Evolutionary conservation across 352 stramenopile genomes (phyloP).

Genomic region (Phytophthora syringae): DNA sequence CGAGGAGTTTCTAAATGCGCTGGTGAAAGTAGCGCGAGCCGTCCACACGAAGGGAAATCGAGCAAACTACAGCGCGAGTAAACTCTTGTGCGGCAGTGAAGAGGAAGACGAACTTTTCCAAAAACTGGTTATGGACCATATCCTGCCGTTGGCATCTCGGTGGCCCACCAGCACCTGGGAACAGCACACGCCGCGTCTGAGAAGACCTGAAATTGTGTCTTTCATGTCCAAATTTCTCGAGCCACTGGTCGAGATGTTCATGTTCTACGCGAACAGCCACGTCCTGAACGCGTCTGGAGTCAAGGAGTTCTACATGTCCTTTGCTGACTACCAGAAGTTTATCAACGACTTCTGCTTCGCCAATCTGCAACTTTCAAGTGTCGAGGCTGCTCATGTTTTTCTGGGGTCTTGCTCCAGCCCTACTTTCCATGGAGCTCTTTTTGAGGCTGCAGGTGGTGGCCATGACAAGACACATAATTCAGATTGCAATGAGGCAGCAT

Average conservation of each 20-base stretch:
- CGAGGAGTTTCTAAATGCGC: conserved; percentile 80
- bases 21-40: conserved; percentile 66
- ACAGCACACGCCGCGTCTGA: conserved; percentile 53
- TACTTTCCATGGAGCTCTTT: conserved; percentile 50
- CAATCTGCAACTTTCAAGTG: conserved; percentile 71
- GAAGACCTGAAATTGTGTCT: conserved; percentile 53
- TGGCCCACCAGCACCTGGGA: conserved; percentile 65
- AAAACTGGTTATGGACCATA: conserved; percentile 58
- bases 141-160: conserved; percentile 61
- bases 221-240: conserved; percentile 78
- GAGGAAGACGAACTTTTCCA: conserved; percentile 68
- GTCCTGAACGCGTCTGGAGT: conserved; percentile 44
- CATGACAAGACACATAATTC: conserved; percentile 7
- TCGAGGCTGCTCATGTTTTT: conserved; percentile 76
- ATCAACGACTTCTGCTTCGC: conserved; percentile 79
- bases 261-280: conserved; percentile 79
- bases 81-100: conserved; percentile 41
- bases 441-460: conserved; percentile 2
- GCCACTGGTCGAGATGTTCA: conserved; percentile 72
- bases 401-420: conserved; percentile 66
- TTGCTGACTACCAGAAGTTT: conserved; percentile 74
- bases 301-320: conserved; percentile 79
- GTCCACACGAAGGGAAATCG: conserved; percentile 39
- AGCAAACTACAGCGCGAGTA: conserved; percentile 35
- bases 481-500: conserved; percentile 14